These are phyloP conservation scores for Verticillium isaacii DNA, from an alignment of 2,329 filamentous ascomycete genomes.

Conservation along the genomic window DNA sequence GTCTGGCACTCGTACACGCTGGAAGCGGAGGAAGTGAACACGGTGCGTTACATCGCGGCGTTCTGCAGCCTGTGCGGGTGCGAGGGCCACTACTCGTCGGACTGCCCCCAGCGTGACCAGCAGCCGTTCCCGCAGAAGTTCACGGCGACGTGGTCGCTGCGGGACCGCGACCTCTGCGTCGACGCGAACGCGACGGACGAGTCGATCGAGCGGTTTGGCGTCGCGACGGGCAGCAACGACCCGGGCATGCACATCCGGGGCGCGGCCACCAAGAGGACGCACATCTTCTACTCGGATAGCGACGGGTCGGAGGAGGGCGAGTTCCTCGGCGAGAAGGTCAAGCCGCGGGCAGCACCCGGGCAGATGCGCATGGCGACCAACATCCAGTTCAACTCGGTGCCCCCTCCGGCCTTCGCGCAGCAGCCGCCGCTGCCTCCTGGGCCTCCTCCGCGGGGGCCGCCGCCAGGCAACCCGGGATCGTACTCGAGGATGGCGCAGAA, in stretches of 20 bases:
- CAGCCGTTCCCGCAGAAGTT: neutral
- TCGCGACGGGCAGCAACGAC: slow-evolving; percentile 17
- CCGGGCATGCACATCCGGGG: slow-evolving; percentile 22
- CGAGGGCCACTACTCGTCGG: slow-evolving; percentile 50
- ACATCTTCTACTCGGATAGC: slow-evolving; percentile 41
- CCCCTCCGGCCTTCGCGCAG: slow-evolving; percentile 13
- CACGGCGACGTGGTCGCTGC: slow-evolving; percentile 46
- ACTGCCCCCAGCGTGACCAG: slow-evolving; percentile 36
- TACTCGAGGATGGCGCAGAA: slow-evolving; percentile 12
- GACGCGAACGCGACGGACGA: slow-evolving; percentile 35
- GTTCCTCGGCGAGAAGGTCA: slow-evolving; percentile 32
- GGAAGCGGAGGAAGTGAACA: slow-evolving; percentile 32
- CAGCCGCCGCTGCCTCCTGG: slow-evolving; percentile 34
- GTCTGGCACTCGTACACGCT: slow-evolving; percentile 56
- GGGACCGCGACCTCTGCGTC: slow-evolving; percentile 44
- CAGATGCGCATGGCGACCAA: slow-evolving; percentile 35
- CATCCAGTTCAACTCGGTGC: slow-evolving; percentile 24
- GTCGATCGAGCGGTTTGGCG: slow-evolving; percentile 28
- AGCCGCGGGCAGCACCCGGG: slow-evolving; percentile 23
- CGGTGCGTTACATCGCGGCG: slow-evolving; percentile 43
- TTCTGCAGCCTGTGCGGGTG: slow-evolving; percentile 54
- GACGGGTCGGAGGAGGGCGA: slow-evolving; percentile 39
- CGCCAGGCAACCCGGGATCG: slow-evolving; percentile 14
- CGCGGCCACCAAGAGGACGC: slow-evolving; percentile 28
- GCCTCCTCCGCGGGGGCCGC: slow-evolving; percentile 25